These are phyloP conservation scores for Mucor circinelloides DNA, from an alignment of 371 early-diverging fungal species.

Conservation along the genomic window DNA sequence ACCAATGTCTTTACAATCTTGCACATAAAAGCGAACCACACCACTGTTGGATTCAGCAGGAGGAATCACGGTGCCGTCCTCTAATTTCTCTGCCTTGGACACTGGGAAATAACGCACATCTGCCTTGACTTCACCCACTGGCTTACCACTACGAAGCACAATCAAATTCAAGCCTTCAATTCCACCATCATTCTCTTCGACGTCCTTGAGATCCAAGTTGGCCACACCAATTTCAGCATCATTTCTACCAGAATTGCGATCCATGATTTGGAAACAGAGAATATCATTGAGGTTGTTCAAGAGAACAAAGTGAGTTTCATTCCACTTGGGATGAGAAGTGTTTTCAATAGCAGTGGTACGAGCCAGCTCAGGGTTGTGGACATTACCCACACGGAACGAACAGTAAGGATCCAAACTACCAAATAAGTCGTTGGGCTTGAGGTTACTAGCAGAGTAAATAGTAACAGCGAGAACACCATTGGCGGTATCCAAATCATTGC, in stretches of 20 bases:
- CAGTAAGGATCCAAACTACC: conserved; percentile 86
- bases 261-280: conserved; percentile 28
- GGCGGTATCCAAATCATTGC: conserved; percentile 51
- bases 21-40: conserved; percentile 40
- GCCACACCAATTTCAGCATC: conserved; percentile 48
- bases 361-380: conserved; percentile 53
- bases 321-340: conserved; percentile 40
- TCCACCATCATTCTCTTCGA: conserved; percentile 41
- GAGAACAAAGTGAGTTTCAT: conserved; percentile 37
- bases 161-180: conserved; percentile 33
- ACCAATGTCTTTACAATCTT: conserved; percentile 44
- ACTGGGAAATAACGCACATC: conserved; percentile 37
- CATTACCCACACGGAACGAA: conserved; percentile 64
- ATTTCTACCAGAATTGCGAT: conserved; percentile 30
- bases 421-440: conserved; percentile 79
- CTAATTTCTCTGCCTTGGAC: conserved; percentile 29
- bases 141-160: conserved; percentile 29
- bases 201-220: conserved; percentile 47
- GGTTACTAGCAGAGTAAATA: conserved; percentile 70
- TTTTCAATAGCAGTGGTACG: conserved; percentile 59
- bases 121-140: conserved; percentile 37
- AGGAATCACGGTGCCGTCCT: conserved; percentile 34
- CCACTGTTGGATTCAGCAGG: conserved; percentile 39
- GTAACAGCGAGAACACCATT: conserved; percentile 81
- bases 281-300: conserved; percentile 32